These are phyloP conservation scores for Talinum fruticosum DNA, from an alignment of 148 eudicot genomes.

Conservation along the genomic window DNA sequence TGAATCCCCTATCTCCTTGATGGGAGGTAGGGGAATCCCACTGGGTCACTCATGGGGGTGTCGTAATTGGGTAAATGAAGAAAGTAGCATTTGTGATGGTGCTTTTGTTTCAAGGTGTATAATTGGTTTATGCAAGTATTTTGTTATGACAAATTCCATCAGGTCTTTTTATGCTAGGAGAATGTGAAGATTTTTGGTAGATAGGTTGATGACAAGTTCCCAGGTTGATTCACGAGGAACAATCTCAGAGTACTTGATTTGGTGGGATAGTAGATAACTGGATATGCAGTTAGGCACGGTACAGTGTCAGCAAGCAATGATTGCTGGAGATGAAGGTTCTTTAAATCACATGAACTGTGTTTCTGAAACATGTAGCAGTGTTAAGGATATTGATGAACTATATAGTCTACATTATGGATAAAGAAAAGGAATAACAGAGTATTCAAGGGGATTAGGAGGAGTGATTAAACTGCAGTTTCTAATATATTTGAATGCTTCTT, in stretches of 20 bases:
- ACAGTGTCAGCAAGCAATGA: too few relatives aligned
- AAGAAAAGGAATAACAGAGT: too few relatives aligned
- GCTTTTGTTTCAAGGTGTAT: neutral
- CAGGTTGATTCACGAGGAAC: neutral
- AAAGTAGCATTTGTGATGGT: neutral
- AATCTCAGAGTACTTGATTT: neutral
- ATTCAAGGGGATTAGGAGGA: too few relatives aligned
- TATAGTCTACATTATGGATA: too few relatives aligned
- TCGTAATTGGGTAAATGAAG: neutral
- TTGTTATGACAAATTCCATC: neutral
- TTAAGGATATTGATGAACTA: too few relatives aligned
- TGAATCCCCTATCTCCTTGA: too few relatives aligned
- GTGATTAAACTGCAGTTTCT: neutral
- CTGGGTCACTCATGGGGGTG: too few relatives aligned
- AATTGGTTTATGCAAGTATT: neutral
- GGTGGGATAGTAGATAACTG: neutral
- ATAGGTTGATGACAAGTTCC: neutral
- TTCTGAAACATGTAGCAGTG: too few relatives aligned
- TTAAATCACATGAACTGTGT: too few relatives aligned
- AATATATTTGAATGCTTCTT: neutral
- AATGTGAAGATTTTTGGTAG: neutral
- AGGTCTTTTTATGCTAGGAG: neutral
- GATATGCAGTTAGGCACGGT: too few relatives aligned
- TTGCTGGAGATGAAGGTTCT: too few relatives aligned
- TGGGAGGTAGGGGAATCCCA: too few relatives aligned